Conservation (phyloP, 2,329 filamentous ascomycete genomes). For the Aspergillus cejpii region DNA sequence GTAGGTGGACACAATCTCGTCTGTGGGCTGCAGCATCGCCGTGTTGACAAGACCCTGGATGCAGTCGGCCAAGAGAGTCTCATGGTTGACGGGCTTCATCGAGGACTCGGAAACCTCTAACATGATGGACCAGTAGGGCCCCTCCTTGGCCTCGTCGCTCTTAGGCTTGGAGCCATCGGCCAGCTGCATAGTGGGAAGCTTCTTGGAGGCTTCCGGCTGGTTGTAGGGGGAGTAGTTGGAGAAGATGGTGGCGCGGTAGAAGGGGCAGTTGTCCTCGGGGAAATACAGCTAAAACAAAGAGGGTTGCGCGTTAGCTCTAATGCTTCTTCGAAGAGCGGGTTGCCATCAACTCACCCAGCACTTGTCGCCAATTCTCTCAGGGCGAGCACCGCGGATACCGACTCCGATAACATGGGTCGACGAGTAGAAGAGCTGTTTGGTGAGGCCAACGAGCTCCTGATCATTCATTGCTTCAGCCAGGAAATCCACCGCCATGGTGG, state of each 20-base stretch:
- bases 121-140: slow-evolving; percentile 99
- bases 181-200: slow-evolving; percentile 79
- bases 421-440: slow-evolving; percentile 92
- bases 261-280: slow-evolving; percentile 96
- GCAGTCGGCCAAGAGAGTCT: slow-evolving; percentile 77
- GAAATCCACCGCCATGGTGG: slow-evolving; percentile 91
- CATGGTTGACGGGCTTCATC: slow-evolving; percentile 87
- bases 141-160: slow-evolving; percentile 67
- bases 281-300: slow-evolving; percentile 71
- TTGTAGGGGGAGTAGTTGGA: slow-evolving; percentile 99
- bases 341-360: slow-evolving; percentile 65
- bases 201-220: slow-evolving; percentile 74
- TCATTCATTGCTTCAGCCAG: slow-evolving; percentile 83
- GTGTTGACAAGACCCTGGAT: slow-evolving; percentile 98
- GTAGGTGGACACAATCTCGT: slow-evolving; percentile 97
- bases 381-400: slow-evolving; percentile 82
- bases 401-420: slow-evolving; percentile 96
- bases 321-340: not conserved
- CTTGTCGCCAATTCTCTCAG: slow-evolving; percentile 96
- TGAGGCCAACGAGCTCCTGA: slow-evolving; percentile 71
- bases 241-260: slow-evolving; percentile 99
- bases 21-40: slow-evolving; percentile 81
- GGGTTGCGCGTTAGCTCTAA: not conserved
- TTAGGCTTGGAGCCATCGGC: slow-evolving; percentile 77
- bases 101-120: slow-evolving; percentile 92